phyloP scores from a whole-genome alignment of 2,329 filamentous ascomycete species.

The Pseudocercospora crystallina region DNA sequence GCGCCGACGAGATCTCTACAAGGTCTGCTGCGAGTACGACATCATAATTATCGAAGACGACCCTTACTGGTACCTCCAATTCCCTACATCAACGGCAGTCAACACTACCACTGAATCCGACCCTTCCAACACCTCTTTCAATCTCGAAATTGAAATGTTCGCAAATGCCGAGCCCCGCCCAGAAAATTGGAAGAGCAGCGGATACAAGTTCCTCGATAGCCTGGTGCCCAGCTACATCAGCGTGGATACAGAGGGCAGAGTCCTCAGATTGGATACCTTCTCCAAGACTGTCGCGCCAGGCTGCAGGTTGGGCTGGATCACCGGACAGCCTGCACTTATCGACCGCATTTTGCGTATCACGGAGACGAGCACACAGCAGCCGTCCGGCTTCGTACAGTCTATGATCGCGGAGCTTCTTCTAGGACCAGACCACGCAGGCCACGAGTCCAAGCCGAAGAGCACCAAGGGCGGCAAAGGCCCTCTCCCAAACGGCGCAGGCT shows the following conservation, averaged over 20 bases:
- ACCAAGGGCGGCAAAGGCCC: conserved; percentile 48
- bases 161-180: conserved; percentile 52
- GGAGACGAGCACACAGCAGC: conserved; percentile 77
- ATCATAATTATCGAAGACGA: conserved; percentile 92
- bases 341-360: conserved; percentile 73
- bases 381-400: conserved; percentile 84
- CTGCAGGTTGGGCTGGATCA: conserved; percentile 87
- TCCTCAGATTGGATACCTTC: conserved; percentile 88
- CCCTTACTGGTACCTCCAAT: conserved; percentile 91
- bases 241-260: conserved; percentile 80
- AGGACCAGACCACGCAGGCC: conserved; percentile 61
- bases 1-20: conserved; percentile 76
- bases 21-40: conserved; percentile 77
- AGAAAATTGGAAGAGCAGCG: conserved; percentile 55
- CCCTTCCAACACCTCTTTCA: conserved; percentile 30
- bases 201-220: conserved; percentile 77
- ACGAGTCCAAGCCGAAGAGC: conserved; percentile 35
- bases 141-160: conserved; percentile 31
- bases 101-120: conserved; percentile 33
- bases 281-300: conserved; percentile 91
- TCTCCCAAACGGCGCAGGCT: conserved; percentile 58
- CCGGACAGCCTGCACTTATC: conserved; percentile 73
- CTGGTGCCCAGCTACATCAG: conserved; percentile 79
- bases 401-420: conserved; percentile 77
- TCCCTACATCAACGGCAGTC: conserved; percentile 63